Evolutionary conservation across 495 filamentous ascomycete genomes (phyloP).

Genomic region (Talaromyces ruber): DNA sequence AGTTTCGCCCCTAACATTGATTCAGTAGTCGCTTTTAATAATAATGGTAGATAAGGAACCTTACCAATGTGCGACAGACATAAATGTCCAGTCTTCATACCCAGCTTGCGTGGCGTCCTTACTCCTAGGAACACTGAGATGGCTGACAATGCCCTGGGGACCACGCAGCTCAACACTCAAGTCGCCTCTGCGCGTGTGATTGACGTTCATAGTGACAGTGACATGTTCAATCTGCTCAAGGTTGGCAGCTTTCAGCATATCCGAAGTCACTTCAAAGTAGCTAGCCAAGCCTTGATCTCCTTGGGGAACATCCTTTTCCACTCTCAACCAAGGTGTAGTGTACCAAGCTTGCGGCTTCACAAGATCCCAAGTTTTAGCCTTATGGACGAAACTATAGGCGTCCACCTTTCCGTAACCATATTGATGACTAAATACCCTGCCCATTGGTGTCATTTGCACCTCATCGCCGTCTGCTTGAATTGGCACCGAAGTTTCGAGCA

Average conservation of each 20-base stretch:
- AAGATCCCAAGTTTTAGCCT: constrained; percentile 72
- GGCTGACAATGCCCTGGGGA: constrained; percentile 71
- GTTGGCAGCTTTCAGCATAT: constrained; percentile 74
- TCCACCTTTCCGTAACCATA: constrained; percentile 96
- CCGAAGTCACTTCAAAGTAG: constrained; percentile 64
- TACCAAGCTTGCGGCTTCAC: constrained; percentile 98
- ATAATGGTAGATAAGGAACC: constrained; percentile 15
- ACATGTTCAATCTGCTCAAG: constrained; percentile 84
- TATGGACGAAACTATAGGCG: constrained; percentile 75
- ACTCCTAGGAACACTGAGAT: constrained; percentile 66
- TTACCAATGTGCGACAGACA: constrained; percentile 95
- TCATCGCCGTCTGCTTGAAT: constrained; percentile 65
- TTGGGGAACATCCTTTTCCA: constrained; percentile 79
- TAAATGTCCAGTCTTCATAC: constrained; percentile 98
- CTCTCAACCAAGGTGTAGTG: constrained; percentile 84
- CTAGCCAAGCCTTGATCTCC: constrained; percentile 73
- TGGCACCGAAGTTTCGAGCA: constrained; percentile 75
- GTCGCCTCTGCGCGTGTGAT: constrained; percentile 79
- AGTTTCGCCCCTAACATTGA: constrained; percentile 67
- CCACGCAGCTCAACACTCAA: constrained; percentile 87
- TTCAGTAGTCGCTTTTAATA: constrained; percentile 7
- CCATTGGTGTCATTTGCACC: constrained; percentile 73
- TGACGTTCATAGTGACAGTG: constrained; percentile 93
- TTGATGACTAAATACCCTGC: constrained; percentile 83
- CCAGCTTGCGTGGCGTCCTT: constrained; percentile 55